Base-by-base conservation (phyloP, 2,329 filamentous ascomycete genomes). In the Hirsutella thompsonii region DNA sequence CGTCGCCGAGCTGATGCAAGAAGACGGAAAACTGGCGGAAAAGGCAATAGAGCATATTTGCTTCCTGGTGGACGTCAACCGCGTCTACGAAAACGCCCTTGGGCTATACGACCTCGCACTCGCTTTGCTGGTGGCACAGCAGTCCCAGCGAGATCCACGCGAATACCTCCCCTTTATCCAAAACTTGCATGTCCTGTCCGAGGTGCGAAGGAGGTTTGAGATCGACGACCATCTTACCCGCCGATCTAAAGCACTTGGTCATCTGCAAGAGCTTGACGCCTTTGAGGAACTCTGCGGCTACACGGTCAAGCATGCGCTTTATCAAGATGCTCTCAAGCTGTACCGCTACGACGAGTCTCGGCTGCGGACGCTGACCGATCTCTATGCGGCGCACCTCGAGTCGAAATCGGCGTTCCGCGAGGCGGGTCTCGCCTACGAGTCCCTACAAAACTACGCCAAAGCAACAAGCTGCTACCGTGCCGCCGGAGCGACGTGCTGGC, bases 111-210 rank as follows among this genome's bases (percentile, higher is more conserved):
- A 96, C 53, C 74, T 98, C 3, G 87, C 94, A 10, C 76, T 98
- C 8, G 81, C 90, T 3, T 70, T 98, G 10, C 69, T 95, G 5
- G 85, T 98, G 11, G 92, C 92, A 1, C 92, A 98, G 55, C 89
- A 95, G 56, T 92, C 89, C 0, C 92, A 98, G 61, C 86, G 90
- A 56, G 92, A 98, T 52, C 92, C 92, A 1, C 72, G 88, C 50
- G 92, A 98, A 59, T 98, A 98, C 52, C 74, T 96, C 8, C 92
- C 92, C 4, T 96, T 96, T 55, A 77, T 98, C 39, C 89, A 94
- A 55, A 80, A 80, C 29, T 72, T 98, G 2, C 86, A 95, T 56
- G 72, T 80, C 45, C 72, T 93, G 50, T 64, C 82, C 0, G 70
- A 76, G 10, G 60, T 83, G 10, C 78, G 87, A 18, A 79, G 86